These are phyloP conservation scores for Trypanosoma avium DNA, from an alignment of 208 protist genomes.

Conservation along the genomic window DNA sequence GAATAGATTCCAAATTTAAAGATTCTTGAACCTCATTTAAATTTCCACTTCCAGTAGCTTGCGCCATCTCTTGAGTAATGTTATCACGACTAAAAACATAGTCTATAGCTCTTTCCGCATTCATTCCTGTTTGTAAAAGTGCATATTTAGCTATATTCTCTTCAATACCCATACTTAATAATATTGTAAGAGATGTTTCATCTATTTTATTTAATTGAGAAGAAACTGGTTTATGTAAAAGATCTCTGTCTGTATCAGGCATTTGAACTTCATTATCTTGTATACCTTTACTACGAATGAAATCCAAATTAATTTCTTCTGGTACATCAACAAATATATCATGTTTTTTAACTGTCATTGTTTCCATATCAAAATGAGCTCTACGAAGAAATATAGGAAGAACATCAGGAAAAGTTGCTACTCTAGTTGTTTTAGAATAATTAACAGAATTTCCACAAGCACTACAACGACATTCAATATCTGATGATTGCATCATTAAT, in stretches of 20 bases:
- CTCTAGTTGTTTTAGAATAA: slow-evolving; percentile 55
- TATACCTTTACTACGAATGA: slow-evolving; percentile 55
- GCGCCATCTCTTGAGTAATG: slow-evolving; percentile 44
- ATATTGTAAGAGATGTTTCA: slow-evolving; percentile 67
- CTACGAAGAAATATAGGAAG: slow-evolving; percentile 76
- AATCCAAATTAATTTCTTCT: slow-evolving; percentile 55
- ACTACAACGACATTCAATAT: slow-evolving; percentile 74
- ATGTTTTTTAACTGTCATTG: slow-evolving; percentile 79
- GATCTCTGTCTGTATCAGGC: slow-evolving; percentile 23
- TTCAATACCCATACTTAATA: slow-evolving; percentile 92
- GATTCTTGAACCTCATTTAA: neutral
- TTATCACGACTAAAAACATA: slow-evolving; percentile 96
- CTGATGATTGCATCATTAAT: slow-evolving; percentile 26
- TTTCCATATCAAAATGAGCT: slow-evolving; percentile 77
- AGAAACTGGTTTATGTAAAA: slow-evolving; percentile 11
- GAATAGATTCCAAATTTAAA: slow-evolving; percentile 4
- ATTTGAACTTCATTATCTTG: slow-evolving; percentile 66
- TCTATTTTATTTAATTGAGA: slow-evolving; percentile 36
- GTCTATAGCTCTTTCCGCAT: slow-evolving; percentile 94
- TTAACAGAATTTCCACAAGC: slow-evolving; percentile 43
- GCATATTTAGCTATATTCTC: slow-evolving; percentile 66
- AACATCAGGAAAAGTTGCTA: slow-evolving; percentile 87
- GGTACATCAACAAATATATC: slow-evolving; percentile 89
- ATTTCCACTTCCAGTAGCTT: slow-evolving; percentile 12
- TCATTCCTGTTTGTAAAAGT: slow-evolving; percentile 84